These are phyloP conservation scores for Cyberlindnera maclurae DNA, from an alignment of 805 yeast species.

Conservation along the genomic window DNA sequence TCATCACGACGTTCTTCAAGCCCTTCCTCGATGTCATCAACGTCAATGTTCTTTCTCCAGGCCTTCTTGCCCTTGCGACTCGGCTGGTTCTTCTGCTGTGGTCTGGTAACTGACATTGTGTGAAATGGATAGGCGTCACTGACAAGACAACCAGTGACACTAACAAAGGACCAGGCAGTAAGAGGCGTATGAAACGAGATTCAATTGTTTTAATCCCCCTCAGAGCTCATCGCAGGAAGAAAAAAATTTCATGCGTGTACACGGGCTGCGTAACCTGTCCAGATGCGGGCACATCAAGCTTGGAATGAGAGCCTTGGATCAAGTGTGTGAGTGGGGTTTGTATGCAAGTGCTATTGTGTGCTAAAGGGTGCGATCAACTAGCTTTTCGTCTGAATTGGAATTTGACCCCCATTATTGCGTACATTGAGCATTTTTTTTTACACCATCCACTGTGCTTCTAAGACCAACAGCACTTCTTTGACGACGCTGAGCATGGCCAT, in stretches of 20 bases:
- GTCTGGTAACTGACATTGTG: conserved; percentile 31
- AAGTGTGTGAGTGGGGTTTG: no score
- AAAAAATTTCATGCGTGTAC: conserved; percentile 2
- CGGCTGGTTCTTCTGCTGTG: conserved; percentile 56
- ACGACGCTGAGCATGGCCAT: conserved; percentile 28
- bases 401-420: no score
- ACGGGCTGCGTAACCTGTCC: conserved; percentile 8
- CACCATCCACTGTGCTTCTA: conserved; percentile 19
- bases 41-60: conserved; percentile 89
- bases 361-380: no score
- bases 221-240: conserved; percentile 12
- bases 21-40: conserved; percentile 68
- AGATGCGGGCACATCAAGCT: no score
- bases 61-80: conserved; percentile 91
- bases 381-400: no score
- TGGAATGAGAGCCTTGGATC: no score
- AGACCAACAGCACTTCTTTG: conserved; percentile 23
- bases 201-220: no score
- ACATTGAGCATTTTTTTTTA: no score
- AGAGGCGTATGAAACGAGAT: not conserved
- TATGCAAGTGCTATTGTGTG: no score
- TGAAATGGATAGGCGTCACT: no score
- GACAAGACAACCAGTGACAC: no score
- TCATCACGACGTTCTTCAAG: conserved; percentile 66
- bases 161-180: no score